phyloP scores from a whole-genome alignment of 441 rosid genomes.

The Gossypium schwendimanii region DNA sequence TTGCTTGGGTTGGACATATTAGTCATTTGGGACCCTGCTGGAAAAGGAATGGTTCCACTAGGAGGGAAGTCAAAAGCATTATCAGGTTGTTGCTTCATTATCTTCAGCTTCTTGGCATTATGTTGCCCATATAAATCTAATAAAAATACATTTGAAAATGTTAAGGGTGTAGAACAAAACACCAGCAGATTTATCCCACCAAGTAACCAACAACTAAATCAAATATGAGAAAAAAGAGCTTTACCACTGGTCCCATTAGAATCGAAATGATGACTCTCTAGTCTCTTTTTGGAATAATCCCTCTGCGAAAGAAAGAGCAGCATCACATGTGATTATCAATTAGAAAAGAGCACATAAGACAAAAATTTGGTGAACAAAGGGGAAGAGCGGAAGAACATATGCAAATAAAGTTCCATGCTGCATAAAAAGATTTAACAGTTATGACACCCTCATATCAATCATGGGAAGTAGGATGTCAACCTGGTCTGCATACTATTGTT shows the following conservation, averaged over 20 bases:
- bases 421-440: neutral
- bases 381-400: neutral
- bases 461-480: neutral
- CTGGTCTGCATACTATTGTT: neutral
- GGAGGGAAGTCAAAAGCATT: slow-evolving; percentile 51
- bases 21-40: slow-evolving; percentile 88
- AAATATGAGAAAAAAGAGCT: neutral
- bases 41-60: slow-evolving; percentile 68
- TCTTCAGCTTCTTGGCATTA: slow-evolving; percentile 66
- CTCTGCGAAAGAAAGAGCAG: slow-evolving; percentile 42
- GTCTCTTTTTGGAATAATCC: slow-evolving; percentile 68
- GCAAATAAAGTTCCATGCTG: slow-evolving; percentile 4
- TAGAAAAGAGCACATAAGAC: neutral
- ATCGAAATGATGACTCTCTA: slow-evolving; percentile 66
- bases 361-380: neutral
- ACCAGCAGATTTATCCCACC: neutral
- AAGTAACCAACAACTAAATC: neutral
- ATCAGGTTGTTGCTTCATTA: slow-evolving; percentile 57
- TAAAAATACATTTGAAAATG: slow-evolving; percentile 15
- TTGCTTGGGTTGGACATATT: slow-evolving; percentile 84
- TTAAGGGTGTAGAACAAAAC: slow-evolving; percentile 17
- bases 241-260: slow-evolving; percentile 69
- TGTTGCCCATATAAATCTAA: slow-evolving; percentile 73
- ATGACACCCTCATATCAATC: neutral
- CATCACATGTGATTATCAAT: neutral